Conservation (phyloP, 139 green algal genomes). For the Mesotaenium endlicherianum region DNA sequence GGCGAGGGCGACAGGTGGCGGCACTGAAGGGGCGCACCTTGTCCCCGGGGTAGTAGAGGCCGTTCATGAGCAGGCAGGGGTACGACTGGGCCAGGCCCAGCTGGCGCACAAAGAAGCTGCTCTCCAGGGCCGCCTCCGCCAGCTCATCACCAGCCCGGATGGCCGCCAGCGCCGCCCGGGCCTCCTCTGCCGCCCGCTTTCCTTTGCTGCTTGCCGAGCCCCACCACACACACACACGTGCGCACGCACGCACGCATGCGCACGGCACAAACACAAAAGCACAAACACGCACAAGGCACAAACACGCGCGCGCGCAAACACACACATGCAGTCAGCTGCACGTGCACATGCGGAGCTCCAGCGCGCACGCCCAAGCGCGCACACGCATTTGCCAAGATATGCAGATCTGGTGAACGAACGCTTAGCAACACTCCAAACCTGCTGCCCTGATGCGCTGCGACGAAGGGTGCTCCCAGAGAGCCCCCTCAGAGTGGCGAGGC, state of each 20-base stretch:
- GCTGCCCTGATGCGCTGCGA: too few relatives aligned
- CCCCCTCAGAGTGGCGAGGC: too few relatives aligned
- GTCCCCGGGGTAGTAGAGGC: slow-evolving; percentile 24
- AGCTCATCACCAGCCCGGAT: not conserved
- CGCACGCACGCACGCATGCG: not conserved
- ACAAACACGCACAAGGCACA: not conserved
- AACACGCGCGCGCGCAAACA: too few relatives aligned
- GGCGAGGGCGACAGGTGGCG: too few relatives aligned
- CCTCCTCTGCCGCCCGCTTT: not conserved
- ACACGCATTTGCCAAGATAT: too few relatives aligned
- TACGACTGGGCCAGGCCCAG: slow-evolving; percentile 9
- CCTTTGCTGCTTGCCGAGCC: not conserved
- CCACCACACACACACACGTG: too few relatives aligned
- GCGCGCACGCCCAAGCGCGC: too few relatives aligned
- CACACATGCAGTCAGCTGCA: too few relatives aligned
- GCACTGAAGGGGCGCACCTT: not conserved
- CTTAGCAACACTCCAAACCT: too few relatives aligned
- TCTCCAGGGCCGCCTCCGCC: not conserved
- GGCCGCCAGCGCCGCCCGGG: not conserved
- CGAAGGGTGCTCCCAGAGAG: too few relatives aligned
- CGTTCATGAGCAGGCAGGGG: slow-evolving; percentile 47
- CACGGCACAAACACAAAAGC: not conserved
- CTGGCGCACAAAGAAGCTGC: not conserved
- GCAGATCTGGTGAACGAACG: too few relatives aligned
- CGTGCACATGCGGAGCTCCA: too few relatives aligned